Percentiles rank a stretch among this genome's conserved stretches.
Evolutionary conservation across 1,284 basidiomycete species (phyloP).

Genomic region (Boletus sp.): DNA sequence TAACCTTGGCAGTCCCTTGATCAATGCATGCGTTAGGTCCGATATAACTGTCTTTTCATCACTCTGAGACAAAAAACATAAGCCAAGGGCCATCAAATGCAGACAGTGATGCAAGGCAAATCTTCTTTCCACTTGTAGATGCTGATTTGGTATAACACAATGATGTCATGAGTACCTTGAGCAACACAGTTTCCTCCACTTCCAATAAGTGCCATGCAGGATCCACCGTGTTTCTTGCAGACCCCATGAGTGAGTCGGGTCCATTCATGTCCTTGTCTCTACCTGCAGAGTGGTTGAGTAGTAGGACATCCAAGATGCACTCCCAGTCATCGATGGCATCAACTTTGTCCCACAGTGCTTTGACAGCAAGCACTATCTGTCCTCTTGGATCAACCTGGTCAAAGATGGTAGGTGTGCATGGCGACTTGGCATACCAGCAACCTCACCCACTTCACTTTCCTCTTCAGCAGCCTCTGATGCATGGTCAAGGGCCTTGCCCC

Average conservation of each 20-base stretch:
- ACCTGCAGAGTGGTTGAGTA: constrained; percentile 85
- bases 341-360: constrained; percentile 85
- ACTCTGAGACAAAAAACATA: constrained; percentile 41
- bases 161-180: constrained; percentile 80
- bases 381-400: constrained; percentile 53
- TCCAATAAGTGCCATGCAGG: constrained; percentile 77
- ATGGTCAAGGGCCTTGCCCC: constrained; percentile 57
- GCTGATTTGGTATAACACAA: constrained; percentile 59
- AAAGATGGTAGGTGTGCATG: constrained; percentile 38
- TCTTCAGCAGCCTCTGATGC: constrained; percentile 33
- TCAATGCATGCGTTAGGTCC: constrained; percentile 81
- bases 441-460: constrained; percentile 29
- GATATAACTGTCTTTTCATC: constrained; percentile 71
- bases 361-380: constrained; percentile 78
- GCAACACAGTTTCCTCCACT: constrained; percentile 75
- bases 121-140: constrained; percentile 57
- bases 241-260: constrained; percentile 28
- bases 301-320: constrained; percentile 73
- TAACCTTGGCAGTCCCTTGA: constrained; percentile 83
- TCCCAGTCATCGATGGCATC: constrained; percentile 82
- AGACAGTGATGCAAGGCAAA: constrained; percentile 29
- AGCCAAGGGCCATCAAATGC: background rate
- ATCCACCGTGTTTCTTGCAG: constrained; percentile 50
- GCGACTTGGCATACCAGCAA: constrained; percentile 25
- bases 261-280: constrained; percentile 37